Conservation (phyloP, 2,329 filamentous ascomycete genomes). For the Hypoxylon sp. region DNA sequence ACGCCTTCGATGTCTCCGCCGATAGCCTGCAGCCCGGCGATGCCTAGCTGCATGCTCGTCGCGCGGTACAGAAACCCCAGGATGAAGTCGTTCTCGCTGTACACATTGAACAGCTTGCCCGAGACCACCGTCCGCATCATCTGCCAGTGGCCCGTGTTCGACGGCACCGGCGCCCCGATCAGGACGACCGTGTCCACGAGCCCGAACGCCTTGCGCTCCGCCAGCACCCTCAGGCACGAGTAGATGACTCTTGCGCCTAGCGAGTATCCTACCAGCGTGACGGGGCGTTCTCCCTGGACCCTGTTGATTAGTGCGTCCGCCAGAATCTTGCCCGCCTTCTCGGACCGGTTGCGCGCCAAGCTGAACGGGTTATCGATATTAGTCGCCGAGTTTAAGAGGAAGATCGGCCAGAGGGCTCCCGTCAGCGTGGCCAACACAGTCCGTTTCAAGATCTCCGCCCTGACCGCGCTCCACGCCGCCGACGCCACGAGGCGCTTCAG, state of each 20-base stretch:
- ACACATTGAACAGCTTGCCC: constrained; percentile 88
- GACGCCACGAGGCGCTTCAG: constrained; percentile 78
- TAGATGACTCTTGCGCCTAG: constrained; percentile 77
- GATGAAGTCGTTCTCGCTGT: constrained; percentile 87
- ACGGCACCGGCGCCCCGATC: constrained; percentile 84
- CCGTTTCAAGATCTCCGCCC: constrained; percentile 78
- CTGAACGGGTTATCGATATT: constrained; percentile 86
- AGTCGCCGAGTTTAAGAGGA: constrained; percentile 73
- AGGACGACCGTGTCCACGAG: constrained; percentile 74
- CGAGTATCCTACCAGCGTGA: constrained; percentile 76
- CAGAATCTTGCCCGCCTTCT: constrained; percentile 81
- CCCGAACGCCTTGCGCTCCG: constrained; percentile 75
- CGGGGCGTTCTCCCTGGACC: constrained; percentile 75
- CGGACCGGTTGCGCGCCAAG: constrained; percentile 79
- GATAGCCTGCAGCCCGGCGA: constrained; percentile 85
- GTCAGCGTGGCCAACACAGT: constrained; percentile 77
- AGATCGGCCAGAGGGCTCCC: constrained; percentile 77
- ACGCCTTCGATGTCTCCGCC: constrained; percentile 73
- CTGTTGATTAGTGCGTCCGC: constrained; percentile 76
- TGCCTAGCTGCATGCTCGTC: constrained; percentile 82
- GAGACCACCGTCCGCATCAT: constrained; percentile 81
- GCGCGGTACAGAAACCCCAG: constrained; percentile 89
- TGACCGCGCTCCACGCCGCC: constrained; percentile 80
- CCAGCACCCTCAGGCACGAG: constrained; percentile 73
- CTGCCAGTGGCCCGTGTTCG: constrained; percentile 78